Evolutionary conservation across 208 protist species (phyloP).

Genomic region (Acanthamoeba castellanii): DNA sequence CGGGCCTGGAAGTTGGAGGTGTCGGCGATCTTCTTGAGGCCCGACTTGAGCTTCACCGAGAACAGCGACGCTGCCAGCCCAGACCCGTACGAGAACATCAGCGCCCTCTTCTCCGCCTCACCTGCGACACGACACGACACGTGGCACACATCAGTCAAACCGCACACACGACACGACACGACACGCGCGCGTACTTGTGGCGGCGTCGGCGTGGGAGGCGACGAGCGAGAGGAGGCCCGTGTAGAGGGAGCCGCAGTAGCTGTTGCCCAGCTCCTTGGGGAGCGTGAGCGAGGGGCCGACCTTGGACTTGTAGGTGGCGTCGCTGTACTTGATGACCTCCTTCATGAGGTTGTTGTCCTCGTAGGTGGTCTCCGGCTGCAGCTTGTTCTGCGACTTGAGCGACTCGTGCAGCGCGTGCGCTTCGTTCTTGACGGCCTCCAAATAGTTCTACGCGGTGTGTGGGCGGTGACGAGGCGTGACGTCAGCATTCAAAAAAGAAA

Average conservation of each 20-base stretch:
- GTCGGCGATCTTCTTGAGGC: constrained; percentile 78
- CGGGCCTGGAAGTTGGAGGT: constrained; percentile 73
- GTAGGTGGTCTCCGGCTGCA: constrained; percentile 87
- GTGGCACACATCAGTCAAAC: constrained; percentile 3
- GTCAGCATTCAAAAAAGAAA: neutral
- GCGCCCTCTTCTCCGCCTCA: constrained; percentile 84
- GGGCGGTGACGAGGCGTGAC: neutral
- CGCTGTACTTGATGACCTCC: constrained; percentile 80
- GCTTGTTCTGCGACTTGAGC: constrained; percentile 14
- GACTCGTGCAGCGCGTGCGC: constrained; percentile 27
- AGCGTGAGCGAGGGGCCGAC: constrained; percentile 85
- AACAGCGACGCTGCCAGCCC: constrained; percentile 92
- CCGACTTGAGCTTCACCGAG: constrained; percentile 80
- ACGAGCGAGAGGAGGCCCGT: constrained; percentile 91
- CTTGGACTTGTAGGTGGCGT: constrained; percentile 85
- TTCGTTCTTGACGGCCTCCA: neutral
- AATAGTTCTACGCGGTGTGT: constrained; percentile 12
- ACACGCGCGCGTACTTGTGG: neutral
- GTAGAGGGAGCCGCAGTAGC: constrained; percentile 93
- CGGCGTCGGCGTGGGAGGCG: neutral
- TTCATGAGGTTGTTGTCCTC: constrained; percentile 87
- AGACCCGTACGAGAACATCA: constrained; percentile 94
- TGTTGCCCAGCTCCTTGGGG: constrained; percentile 91
- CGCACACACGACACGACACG: neutral
- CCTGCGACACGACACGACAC: neutral